A percentile compares a stretch with the other conserved stretches of the same genome.
These are phyloP conservation scores for Chrysosporium keratinophilum DNA, from an alignment of 2,329 filamentous ascomycete genomes.

Conservation along the genomic window DNA sequence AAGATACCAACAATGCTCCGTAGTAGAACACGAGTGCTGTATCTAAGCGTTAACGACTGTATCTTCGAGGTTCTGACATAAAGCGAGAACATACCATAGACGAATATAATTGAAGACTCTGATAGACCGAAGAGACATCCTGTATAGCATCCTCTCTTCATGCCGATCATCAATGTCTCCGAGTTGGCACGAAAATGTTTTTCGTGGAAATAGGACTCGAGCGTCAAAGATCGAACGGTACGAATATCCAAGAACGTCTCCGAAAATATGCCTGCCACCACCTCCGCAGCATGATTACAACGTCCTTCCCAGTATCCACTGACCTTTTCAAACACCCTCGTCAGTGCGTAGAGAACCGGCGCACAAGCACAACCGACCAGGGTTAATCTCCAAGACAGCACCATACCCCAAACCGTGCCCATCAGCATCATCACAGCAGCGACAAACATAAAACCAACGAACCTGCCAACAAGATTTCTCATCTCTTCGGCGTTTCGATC, in stretches of 20 bases:
- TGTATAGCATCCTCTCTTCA: constrained; percentile 55
- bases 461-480: constrained; percentile 68
- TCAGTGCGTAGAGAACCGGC: constrained; percentile 57
- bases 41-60: constrained; percentile 12
- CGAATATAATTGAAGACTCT: constrained; percentile 59
- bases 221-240: constrained; percentile 62
- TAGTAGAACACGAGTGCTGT: constrained; percentile 73
- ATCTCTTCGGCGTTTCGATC: constrained; percentile 81
- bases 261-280: constrained; percentile 52
- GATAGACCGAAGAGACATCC: constrained; percentile 69
- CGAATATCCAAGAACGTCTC: constrained; percentile 72
- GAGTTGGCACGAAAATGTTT: constrained; percentile 50
- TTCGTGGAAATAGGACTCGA: constrained; percentile 59
- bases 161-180: constrained; percentile 49
- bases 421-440: constrained; percentile 56
- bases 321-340: constrained; percentile 54
- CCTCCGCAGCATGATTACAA: constrained; percentile 54
- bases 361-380: constrained; percentile 61
- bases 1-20: constrained; percentile 54
- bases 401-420: constrained; percentile 64
- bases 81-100: constrained; percentile 40
- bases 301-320: constrained; percentile 62
- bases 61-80: not conserved
- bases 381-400: constrained; percentile 68
- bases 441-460: constrained; percentile 59